Evolutionary conservation across 2,329 filamentous ascomycete genomes (phyloP), one percentile per base, ranked within the genome.

Genomic region (Aspergillus sergii): DNA sequence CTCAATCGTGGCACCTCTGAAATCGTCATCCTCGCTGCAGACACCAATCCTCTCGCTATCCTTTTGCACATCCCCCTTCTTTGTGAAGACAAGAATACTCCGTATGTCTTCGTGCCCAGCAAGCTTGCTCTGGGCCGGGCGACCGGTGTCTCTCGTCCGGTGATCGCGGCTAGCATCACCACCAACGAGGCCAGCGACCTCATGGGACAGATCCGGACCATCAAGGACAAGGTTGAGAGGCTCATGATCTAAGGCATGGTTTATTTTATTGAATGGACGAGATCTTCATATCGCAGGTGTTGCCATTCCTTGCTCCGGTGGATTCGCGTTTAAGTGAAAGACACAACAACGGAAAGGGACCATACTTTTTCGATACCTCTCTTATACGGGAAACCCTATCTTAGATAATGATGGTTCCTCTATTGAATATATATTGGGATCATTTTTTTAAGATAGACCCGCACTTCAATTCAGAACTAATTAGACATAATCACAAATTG

Each of bases 141-240:
- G 56, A 95, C 92, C 76, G 94, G 94, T 85, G 94, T 97, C 66
- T 90, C 87, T 75, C 87, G 94, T 63, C 86, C 93, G 61, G 94
- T 98, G 65, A 97, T 98, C 73, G 90, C 92, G 46, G 89, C 88
- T 66, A 89, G 86, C 74, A 96, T 98, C 81, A 97, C 93, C 70
- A 93, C 91, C 80, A 96, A 96, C 86, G 93, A 96, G 82, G 91
- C 90, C 45, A 91, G 88, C 74, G 94, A 97, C 80, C 85, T 98
- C 64, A 91, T 90, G 80, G 87, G 88, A 75, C 93, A 96, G 85
- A 97, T 98, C 80, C 87, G 91, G 73, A 86, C 89, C 69, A 85
- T 97, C 75, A 96, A 94, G 85, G 92, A 96, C 82, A 96, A 97
- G 88, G 92, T 98, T 61, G 94, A 98, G 86, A 88, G 94, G 73